These are phyloP conservation scores for Phenoliferia sp. DNA, from an alignment of 1,284 basidiomycete species.

Conservation along the genomic window DNA sequence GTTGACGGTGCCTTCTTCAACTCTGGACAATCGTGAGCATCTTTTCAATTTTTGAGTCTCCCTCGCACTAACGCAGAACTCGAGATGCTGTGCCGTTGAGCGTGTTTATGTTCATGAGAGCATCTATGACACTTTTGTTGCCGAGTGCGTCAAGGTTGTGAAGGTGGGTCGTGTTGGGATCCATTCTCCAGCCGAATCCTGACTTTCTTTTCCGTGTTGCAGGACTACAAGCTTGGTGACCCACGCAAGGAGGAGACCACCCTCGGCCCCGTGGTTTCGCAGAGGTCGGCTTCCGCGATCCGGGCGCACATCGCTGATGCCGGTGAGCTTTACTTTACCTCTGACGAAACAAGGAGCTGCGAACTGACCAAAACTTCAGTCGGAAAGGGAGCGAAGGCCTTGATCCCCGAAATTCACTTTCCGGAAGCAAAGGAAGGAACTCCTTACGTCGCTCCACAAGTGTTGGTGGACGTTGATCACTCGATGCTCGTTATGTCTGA, in stretches of 20 bases:
- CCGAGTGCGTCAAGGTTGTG: constrained; percentile 65
- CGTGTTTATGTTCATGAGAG: constrained; percentile 88
- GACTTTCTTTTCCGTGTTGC: neutral
- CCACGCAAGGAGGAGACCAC: constrained; percentile 68
- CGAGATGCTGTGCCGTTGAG: constrained; percentile 80
- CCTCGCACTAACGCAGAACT: too few species aligned
- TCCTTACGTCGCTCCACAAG: constrained; percentile 81
- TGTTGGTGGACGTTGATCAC: constrained; percentile 81
- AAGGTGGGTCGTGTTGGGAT: constrained; percentile 50
- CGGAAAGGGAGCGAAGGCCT: constrained; percentile 65
- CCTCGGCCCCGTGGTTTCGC: constrained; percentile 84
- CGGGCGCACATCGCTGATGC: constrained; percentile 81
- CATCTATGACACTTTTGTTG: constrained; percentile 74
- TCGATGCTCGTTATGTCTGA: constrained; percentile 87
- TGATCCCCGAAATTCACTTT: constrained; percentile 69
- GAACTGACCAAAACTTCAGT: constrained; percentile 50
- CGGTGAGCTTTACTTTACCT: constrained; percentile 47
- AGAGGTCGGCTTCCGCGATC: constrained; percentile 76
- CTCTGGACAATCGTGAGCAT: constrained; percentile 89
- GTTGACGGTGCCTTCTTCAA: constrained; percentile 94
- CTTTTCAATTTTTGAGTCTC: too few species aligned
- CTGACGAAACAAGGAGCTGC: constrained; percentile 14
- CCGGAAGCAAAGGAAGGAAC: constrained; percentile 64
- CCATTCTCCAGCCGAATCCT: neutral
- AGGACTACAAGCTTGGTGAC: constrained; percentile 79